A percentile compares a stretch with the other conserved stretches of the same genome.
These are phyloP conservation scores for Leptosphaerulina australis DNA, from an alignment of 2,329 filamentous ascomycete species.

Conservation along the genomic window DNA sequence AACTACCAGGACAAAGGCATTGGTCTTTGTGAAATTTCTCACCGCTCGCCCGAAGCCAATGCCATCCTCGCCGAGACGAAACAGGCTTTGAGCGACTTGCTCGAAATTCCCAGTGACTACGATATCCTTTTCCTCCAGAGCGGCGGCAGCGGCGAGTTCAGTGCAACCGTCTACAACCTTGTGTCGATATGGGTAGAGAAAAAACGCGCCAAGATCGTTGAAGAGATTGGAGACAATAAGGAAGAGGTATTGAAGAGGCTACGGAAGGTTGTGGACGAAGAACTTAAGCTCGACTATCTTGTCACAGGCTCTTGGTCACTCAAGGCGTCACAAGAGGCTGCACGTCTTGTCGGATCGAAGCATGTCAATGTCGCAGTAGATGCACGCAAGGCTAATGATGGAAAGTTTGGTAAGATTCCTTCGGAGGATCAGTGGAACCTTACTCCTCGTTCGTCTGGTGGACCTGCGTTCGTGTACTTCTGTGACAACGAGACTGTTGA, in stretches of 20 bases:
- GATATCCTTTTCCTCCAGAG: constrained; percentile 88
- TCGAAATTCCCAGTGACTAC: constrained; percentile 85
- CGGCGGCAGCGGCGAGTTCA: constrained; percentile 86
- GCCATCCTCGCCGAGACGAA: constrained; percentile 82
- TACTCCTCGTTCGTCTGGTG: constrained; percentile 60
- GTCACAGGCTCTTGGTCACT: constrained; percentile 90
- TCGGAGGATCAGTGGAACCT: constrained; percentile 77
- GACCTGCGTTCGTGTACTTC: constrained; percentile 77
- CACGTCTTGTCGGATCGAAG: constrained; percentile 75
- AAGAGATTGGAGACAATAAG: constrained; percentile 62
- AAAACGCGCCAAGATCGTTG: constrained; percentile 64
- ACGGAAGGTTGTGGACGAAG: constrained; percentile 67
- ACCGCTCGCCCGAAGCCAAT: constrained; percentile 79
- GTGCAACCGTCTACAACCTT: constrained; percentile 81
- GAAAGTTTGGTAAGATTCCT: constrained; percentile 87
- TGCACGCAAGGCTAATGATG: constrained; percentile 65
- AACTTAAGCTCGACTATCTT: constrained; percentile 85
- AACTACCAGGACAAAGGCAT: constrained; percentile 83
- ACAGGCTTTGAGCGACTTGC: constrained; percentile 71
- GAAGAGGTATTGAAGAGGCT: constrained; percentile 65
- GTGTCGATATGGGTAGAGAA: constrained; percentile 80
- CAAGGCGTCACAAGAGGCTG: constrained; percentile 85
- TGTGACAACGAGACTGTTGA: constrained; percentile 96
- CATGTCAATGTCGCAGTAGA: constrained; percentile 82
- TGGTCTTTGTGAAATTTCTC: constrained; percentile 87